Conservation (phyloP, 495 filamentous ascomycete species). For the Lentithecium fluviatile region DNA sequence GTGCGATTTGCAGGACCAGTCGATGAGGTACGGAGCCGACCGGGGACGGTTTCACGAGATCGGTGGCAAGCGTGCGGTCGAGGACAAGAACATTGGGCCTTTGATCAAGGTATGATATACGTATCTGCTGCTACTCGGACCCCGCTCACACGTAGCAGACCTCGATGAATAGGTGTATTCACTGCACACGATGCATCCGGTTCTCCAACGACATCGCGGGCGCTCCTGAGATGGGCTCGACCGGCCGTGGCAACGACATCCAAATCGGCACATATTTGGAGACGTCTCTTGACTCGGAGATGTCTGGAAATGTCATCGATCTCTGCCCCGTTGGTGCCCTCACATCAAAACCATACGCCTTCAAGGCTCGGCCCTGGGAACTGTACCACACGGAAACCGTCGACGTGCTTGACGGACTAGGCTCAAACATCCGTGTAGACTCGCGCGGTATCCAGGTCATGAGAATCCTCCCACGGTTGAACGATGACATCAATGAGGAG, state of each 20-base stretch:
- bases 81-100: constrained; percentile 99
- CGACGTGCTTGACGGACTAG: constrained; percentile 88
- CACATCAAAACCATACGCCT: constrained; percentile 95
- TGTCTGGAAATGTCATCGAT: constrained; percentile 97
- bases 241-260: constrained; percentile 91
- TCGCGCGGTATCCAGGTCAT: constrained; percentile 93
- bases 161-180: constrained; percentile 99
- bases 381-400: constrained; percentile 89
- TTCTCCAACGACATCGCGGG: constrained; percentile 98
- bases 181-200: constrained; percentile 95
- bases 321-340: constrained; percentile 96
- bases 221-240: constrained; percentile 89
- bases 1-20: constrained; percentile 98
- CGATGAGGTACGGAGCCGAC: constrained; percentile 96
- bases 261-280: constrained; percentile 98
- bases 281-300: constrained; percentile 82
- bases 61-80: constrained; percentile 90
- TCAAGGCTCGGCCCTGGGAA: constrained; percentile 96
- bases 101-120: constrained; percentile 68
- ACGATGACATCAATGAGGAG: constrained; percentile 98
- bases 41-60: constrained; percentile 95
- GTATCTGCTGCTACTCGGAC: neutral
- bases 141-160: constrained; percentile 51
- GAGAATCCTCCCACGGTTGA: constrained; percentile 86
- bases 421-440: constrained; percentile 92